Evolutionary conservation across 768 basidiomycete species (phyloP), one percentile per base, ranked within the genome.

Genomic region (Gymnopilus dilepis): DNA sequence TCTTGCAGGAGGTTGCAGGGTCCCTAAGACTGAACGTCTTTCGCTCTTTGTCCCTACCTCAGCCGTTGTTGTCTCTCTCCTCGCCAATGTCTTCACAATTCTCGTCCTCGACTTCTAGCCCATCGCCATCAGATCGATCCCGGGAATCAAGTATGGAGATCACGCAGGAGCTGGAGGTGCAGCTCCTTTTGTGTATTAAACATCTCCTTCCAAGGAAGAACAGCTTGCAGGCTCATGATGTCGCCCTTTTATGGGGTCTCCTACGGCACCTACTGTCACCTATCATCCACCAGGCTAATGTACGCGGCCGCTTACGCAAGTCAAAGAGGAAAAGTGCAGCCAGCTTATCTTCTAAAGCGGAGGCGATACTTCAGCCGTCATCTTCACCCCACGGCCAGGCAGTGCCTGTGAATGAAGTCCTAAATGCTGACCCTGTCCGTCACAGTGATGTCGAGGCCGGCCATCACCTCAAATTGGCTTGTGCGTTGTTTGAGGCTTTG

Each of bases 241-340:
- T 73, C 30, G 73, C 72, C 40, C 68, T 72, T 15, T 64, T 70
- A 4, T 74, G 73, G 74, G 68, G 69, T 3, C 64, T 76, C 8
- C 52, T 76, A 1, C 69, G 72, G 33, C 69, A 63, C 8, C 64
- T 76, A 6, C 64, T 76, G 21, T 60, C 67, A 0, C 68, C 70
- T 0, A 54, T 60, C 15, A 60, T 68, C 26, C 7, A 37, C 34
- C 34, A 37, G 7, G 34, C 34, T 11, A 11, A 37, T 37, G 34
- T 2, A 2, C 2, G 11, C 2, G 34, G 11, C 15, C 34, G 34
- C 11, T 37, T 37, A 15, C 9, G 15, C 9, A 37, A 2, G 8
- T 37, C 34, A 15, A 37, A 37, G 34, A 37, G 15, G 34, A 37
- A 15, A 8, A 37, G 34, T 9, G 34, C 11, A 15, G 34, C 34